These are phyloP conservation scores for Sutorius australiensis DNA, from an alignment of 768 basidiomycete genomes.

Conservation along the genomic window DNA sequence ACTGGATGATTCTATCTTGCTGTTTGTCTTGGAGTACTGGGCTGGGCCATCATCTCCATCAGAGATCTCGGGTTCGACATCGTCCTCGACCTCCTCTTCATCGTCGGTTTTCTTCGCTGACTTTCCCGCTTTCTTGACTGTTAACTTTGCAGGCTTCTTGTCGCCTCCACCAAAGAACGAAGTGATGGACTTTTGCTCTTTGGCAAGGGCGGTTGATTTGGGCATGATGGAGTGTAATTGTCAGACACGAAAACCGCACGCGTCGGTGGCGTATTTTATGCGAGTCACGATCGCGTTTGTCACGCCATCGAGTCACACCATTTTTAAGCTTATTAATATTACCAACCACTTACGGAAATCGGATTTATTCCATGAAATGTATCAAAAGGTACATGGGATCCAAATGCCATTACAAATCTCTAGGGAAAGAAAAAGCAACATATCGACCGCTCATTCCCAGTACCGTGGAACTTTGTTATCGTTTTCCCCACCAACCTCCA, in stretches of 20 bases:
- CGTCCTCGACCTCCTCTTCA: slow-evolving; percentile 33
- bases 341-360: slow-evolving; percentile 4
- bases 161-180: slow-evolving; percentile 47
- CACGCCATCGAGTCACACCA: slow-evolving; percentile 18
- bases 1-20: slow-evolving; percentile 50
- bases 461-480: slow-evolving; percentile 68
- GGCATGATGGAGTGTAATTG: slow-evolving; percentile 39
- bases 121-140: slow-evolving; percentile 28
- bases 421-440: neutral
- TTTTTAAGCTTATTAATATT: slow-evolving; percentile 12
- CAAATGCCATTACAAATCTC: slow-evolving; percentile 6
- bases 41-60: slow-evolving; percentile 31
- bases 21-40: slow-evolving; percentile 36
- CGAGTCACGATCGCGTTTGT: slow-evolving; percentile 25
- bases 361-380: slow-evolving; percentile 9
- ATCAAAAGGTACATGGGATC: slow-evolving; percentile 13
- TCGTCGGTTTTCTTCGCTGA: slow-evolving; percentile 32
- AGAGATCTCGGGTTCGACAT: slow-evolving; percentile 31
- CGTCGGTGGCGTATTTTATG: slow-evolving; percentile 14
- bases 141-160: slow-evolving; percentile 26
- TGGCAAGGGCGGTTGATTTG: slow-evolving; percentile 40
- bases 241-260: slow-evolving; percentile 4
- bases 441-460: slow-evolving; percentile 55
- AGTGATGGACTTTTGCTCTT: slow-evolving; percentile 51
- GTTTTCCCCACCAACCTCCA: slow-evolving; percentile 64